Percentiles rank a stretch among this genome's conserved stretches.
Conservation (phyloP, 495 filamentous ascomycete genomes). For the Penicillium odoratum region DNA sequence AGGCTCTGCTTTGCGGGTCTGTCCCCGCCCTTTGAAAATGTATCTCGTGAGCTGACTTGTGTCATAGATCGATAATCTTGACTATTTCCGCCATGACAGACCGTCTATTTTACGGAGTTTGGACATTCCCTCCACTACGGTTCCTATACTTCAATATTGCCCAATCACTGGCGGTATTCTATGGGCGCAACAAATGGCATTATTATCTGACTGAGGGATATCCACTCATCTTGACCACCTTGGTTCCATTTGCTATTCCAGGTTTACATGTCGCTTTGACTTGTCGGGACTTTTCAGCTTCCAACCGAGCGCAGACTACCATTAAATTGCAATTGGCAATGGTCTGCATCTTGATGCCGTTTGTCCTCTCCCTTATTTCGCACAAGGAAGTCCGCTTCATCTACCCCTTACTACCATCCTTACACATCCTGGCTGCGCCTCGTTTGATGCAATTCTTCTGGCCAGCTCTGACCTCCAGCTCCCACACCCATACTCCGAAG, state of each 20-base stretch:
- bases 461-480: conserved; percentile 35
- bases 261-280: conserved; percentile 60
- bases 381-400: conserved; percentile 99
- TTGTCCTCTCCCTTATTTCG: conserved; percentile 71
- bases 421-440: conserved; percentile 77
- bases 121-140: conserved; percentile 86
- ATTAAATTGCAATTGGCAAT: conserved; percentile 60
- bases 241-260: conserved; percentile 69
- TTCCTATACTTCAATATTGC: conserved; percentile 93
- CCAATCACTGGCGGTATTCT: conserved; percentile 84
- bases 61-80: conserved; percentile 53
- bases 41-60: conserved; percentile 8
- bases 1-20: conserved; percentile 68
- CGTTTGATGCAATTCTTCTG: conserved; percentile 67
- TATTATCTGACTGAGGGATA: conserved; percentile 92
- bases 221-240: conserved; percentile 82
- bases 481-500: conserved; percentile 37
- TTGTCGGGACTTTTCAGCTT: conserved; percentile 28
- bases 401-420: conserved; percentile 83
- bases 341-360: conserved; percentile 59
- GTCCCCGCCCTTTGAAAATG: conserved; percentile 15
- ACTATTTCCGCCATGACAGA: conserved; percentile 67
- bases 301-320: conserved; percentile 30
- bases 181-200: conserved; percentile 87
- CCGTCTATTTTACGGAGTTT: conserved; percentile 77